Percentiles rank a stretch among this genome's conserved stretches.
Conservation (phyloP, 164 flowering plant species). For the Vitis rotundifolia region DNA sequence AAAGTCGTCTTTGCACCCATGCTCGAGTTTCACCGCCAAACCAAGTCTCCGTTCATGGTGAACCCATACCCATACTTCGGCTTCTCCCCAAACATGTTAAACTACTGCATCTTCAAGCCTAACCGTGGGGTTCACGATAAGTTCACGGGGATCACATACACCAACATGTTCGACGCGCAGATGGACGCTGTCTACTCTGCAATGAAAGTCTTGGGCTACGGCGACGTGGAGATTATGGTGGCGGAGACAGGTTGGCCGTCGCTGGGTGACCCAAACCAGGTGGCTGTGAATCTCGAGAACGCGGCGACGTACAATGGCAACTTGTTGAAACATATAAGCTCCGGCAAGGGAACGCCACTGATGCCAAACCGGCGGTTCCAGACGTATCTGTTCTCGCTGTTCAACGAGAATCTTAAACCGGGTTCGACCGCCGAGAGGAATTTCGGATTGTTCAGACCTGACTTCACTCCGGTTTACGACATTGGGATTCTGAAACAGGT, state of each 20-base stretch:
- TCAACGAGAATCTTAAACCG: slow-evolving; percentile 47
- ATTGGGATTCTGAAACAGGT: slow-evolving; percentile 24
- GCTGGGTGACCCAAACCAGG: slow-evolving; percentile 24
- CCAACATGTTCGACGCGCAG: slow-evolving; percentile 63
- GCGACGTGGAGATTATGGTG: slow-evolving; percentile 35
- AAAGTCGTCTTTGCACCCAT: slow-evolving; percentile 45
- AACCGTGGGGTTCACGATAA: slow-evolving; percentile 51
- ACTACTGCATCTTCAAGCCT: slow-evolving; percentile 55
- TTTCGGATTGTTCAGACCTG: slow-evolving; percentile 45
- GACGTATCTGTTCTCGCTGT: slow-evolving; percentile 41
- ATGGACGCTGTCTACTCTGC: slow-evolving; percentile 66
- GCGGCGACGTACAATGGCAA: slow-evolving; percentile 40
- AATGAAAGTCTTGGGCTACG: slow-evolving; percentile 45
- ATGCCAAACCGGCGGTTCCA: slow-evolving; percentile 52
- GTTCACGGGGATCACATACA: slow-evolving; percentile 42
- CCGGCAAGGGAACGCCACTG: slow-evolving; percentile 50
- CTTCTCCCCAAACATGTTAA: slow-evolving; percentile 28
- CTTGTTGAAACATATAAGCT: slow-evolving; percentile 22
- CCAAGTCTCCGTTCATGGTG: slow-evolving; percentile 69
- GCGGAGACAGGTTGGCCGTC: slow-evolving; percentile 68
- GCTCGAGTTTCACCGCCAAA: slow-evolving; percentile 55
- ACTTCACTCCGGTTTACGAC: slow-evolving; percentile 44
- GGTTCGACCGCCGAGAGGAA: slow-evolving; percentile 40
- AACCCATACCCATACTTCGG: slow-evolving; percentile 88
- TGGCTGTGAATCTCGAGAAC: slow-evolving; percentile 23